Evolutionary conservation across 331 rosid species (phyloP).

Genomic region (Quercus tomentella): DNA sequence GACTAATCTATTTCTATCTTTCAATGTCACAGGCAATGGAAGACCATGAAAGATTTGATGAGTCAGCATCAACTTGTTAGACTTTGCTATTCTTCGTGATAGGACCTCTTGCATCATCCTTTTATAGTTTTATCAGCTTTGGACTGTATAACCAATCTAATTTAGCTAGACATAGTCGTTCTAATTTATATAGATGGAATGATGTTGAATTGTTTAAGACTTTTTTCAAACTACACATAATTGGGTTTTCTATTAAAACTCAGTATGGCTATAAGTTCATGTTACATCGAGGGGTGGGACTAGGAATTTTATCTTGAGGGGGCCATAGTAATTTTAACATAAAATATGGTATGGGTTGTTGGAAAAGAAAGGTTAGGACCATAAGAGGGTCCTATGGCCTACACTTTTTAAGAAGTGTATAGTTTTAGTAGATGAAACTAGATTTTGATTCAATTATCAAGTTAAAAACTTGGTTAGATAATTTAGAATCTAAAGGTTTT

Average conservation of each 20-base stretch:
- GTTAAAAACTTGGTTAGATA: too few species aligned
- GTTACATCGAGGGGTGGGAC: too few species aligned
- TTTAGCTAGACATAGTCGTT: background rate
- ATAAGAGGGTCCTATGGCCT: too few species aligned
- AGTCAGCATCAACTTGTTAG: background rate
- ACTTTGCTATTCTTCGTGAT: background rate
- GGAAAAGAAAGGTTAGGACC: too few species aligned
- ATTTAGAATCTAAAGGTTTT: too few species aligned
- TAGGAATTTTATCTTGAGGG: too few species aligned
- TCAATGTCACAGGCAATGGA: background rate
- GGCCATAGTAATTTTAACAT: too few species aligned
- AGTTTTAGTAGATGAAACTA: too few species aligned
- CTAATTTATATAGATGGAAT: background rate
- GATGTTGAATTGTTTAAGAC: background rate
- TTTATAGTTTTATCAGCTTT: background rate
- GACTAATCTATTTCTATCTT: background rate
- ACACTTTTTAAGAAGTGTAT: too few species aligned
- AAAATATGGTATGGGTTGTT: too few species aligned
- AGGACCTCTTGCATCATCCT: background rate
- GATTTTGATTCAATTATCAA: too few species aligned
- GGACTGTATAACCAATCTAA: background rate
- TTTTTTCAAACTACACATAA: background rate
- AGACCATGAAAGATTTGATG: background rate
- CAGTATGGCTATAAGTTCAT: too few species aligned
- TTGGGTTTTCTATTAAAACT: background rate